Conservation (phyloP, 73 alveolate genomes). For the Stentor roeselii region DNA sequence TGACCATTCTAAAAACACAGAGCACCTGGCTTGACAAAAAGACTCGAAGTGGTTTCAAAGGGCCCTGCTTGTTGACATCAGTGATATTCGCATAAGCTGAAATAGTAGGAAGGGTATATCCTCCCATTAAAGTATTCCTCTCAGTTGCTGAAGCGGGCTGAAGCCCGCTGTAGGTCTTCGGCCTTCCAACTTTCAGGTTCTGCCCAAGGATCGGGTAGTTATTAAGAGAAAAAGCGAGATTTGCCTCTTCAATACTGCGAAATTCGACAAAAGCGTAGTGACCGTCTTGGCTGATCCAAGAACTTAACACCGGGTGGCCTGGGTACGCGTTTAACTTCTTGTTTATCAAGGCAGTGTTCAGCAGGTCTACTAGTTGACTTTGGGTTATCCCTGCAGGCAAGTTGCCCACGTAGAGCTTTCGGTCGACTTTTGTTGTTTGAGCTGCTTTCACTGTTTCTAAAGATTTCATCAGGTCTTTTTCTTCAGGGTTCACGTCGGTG, state of each 20-base stretch:
- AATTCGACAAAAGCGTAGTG: slow-evolving; percentile 56
- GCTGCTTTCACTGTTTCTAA: slow-evolving; percentile 22
- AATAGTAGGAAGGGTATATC: slow-evolving; percentile 25
- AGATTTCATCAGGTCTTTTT: neutral
- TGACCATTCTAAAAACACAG: slow-evolving; percentile 19
- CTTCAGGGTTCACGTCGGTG: slow-evolving; percentile 22
- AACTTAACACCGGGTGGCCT: slow-evolving; percentile 42
- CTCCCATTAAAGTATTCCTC: neutral
- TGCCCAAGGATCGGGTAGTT: slow-evolving; percentile 2
- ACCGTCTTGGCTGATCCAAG: slow-evolving; percentile 54
- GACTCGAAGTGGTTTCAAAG: neutral
- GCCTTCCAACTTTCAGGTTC: slow-evolving; percentile 41
- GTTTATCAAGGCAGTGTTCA: slow-evolving; percentile 38
- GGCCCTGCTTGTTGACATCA: slow-evolving; percentile 24
- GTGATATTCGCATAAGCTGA: slow-evolving; percentile 24
- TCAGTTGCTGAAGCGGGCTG: slow-evolving; percentile 31
- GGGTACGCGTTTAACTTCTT: slow-evolving; percentile 36
- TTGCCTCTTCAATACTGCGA: slow-evolving; percentile 44
- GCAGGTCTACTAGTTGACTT: slow-evolving; percentile 33
- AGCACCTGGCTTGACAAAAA: slow-evolving; percentile 22
- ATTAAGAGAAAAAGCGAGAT: slow-evolving; percentile 36
- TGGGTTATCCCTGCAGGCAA: slow-evolving; percentile 41
- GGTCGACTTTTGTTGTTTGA: slow-evolving; percentile 38
- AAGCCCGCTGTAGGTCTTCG: slow-evolving; percentile 27
- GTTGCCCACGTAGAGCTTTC: slow-evolving; percentile 53